Evolutionary conservation across 2,329 filamentous ascomycete species (phyloP), one percentile per base, ranked within the genome.

Genomic region (Aspergillus fijiensis): DNA sequence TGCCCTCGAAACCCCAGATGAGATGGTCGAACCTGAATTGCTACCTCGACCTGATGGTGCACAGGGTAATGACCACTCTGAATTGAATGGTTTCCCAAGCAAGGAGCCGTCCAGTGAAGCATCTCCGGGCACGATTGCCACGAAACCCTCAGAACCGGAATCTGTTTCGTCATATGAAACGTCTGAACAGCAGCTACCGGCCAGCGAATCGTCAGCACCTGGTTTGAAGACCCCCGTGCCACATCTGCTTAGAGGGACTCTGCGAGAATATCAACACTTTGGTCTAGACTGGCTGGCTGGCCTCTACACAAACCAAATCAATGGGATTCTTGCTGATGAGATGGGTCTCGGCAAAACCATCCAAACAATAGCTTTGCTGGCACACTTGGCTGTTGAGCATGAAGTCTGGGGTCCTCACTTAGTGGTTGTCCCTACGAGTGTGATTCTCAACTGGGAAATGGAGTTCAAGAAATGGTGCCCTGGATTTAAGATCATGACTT

Each of bases 391-490:
- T 9, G 93, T 93, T 63, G 85, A 92, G 45, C 90, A 96, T 72
- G 87, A 92, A 70, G 87, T 96, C 5, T 99, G 95, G 96, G 95
- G 96, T 0, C 92, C 95, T 0, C 95, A 99, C 80, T 81, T 99
- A 25, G 91, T 99, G 52, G 90, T 99, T 62, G 95, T 99, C 2
- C 95, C 95, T 1, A 99, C 95, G 2, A 98, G 93, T 76, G 96
- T 99, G 52, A 97, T 99, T 84, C 86, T 99, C 65, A 99, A 99
- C 73, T 99, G 95, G 95, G 96, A 99, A 75, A 98, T 98, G 90
- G 95, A 99, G 77, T 99, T 99, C 83, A 98, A 98, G 73, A 99
- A 99, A 74, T 99, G 80, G 87, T 91, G 93, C 59, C 95, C 96
- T 3, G 94, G 95, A 0, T 99, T 99, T 82, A 98, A 97, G 74